Evolutionary conservation across 495 filamentous ascomycete species (phyloP).

Genomic region (Polyplosphaeria fusca): DNA sequence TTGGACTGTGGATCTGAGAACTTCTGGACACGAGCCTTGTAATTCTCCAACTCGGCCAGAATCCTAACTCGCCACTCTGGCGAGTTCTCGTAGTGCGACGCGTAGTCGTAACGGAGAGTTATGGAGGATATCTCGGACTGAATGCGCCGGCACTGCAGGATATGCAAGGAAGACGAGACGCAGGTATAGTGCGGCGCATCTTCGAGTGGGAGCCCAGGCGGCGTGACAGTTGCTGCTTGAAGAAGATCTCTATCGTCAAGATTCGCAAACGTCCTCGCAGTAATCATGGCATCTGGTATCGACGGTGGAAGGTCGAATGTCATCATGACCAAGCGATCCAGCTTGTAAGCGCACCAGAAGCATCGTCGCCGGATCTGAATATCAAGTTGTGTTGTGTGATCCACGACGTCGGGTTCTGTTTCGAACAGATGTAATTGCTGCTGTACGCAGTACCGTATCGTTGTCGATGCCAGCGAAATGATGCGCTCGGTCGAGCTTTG

Average conservation of each 20-base stretch:
- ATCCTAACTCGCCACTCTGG: slow-evolving; percentile 11
- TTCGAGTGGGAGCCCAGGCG: not conserved
- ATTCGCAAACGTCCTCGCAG: slow-evolving; percentile 3
- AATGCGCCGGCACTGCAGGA: slow-evolving; percentile 12
- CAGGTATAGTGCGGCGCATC: slow-evolving; percentile 6
- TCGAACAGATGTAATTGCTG: slow-evolving; percentile 10
- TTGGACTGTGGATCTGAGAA: slow-evolving; percentile 9
- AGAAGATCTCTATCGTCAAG: slow-evolving; percentile 6
- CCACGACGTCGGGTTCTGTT: not conserved
- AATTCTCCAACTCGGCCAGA: slow-evolving; percentile 8
- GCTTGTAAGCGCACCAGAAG: slow-evolving; percentile 17
- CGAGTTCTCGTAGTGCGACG: slow-evolving; percentile 1
- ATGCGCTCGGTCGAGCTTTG: slow-evolving; percentile 15
- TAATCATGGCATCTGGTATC: slow-evolving; percentile 9
- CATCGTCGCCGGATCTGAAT: slow-evolving; percentile 9
- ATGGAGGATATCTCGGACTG: slow-evolving; percentile 9
- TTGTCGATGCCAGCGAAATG: slow-evolving; percentile 9
- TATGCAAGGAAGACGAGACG: slow-evolving; percentile 8
- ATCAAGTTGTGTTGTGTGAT: not conserved
- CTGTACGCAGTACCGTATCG: slow-evolving; percentile 9
- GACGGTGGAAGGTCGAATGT: slow-evolving; percentile 10
- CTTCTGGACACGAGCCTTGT: slow-evolving; percentile 5
- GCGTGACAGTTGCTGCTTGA: not conserved
- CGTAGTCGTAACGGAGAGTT: slow-evolving; percentile 5
- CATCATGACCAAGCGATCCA: slow-evolving; percentile 7